Percentiles rank a stretch among this genome's conserved stretches.
These are phyloP conservation scores for Fusarium sp. DNA, from an alignment of 2,329 filamentous ascomycete genomes.

Conservation along the genomic window DNA sequence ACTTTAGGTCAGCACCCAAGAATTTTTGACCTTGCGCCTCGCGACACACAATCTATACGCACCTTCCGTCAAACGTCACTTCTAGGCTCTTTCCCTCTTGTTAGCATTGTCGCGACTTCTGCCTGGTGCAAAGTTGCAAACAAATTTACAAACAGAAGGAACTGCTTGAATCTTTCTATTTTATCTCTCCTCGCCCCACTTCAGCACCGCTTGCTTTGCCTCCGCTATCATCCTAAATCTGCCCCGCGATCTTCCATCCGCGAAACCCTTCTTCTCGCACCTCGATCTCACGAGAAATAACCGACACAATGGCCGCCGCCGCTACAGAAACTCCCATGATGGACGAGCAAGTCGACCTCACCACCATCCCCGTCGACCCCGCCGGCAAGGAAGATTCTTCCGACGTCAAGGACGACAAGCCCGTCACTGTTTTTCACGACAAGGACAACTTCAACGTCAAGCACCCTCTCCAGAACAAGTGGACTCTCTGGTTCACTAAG, in stretches of 20 bases:
- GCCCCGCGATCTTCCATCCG: conserved; percentile 46
- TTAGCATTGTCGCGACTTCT: conserved; percentile 43
- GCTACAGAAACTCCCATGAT: conserved; percentile 51
- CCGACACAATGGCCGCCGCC: conserved; percentile 51
- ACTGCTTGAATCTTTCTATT: conserved; percentile 45
- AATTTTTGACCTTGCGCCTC: conserved; percentile 43
- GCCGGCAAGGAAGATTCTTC: conserved; percentile 66
- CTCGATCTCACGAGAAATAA: conserved; percentile 20
- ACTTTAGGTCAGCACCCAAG: conserved; percentile 43
- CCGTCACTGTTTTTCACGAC: conserved; percentile 96
- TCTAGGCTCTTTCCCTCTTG: conserved; percentile 22
- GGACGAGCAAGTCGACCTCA: conserved; percentile 72
- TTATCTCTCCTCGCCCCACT: conserved; percentile 34
- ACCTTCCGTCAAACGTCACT: conserved; percentile 36
- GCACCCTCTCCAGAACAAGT: conserved; percentile 96
- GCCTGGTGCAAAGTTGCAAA: conserved; percentile 55
- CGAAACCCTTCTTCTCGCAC: conserved; percentile 25
- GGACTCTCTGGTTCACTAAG: conserved; percentile 99
- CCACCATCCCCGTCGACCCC: conserved; percentile 74
- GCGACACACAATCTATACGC: conserved; percentile 37
- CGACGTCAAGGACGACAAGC: conserved; percentile 66
- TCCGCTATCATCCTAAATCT: conserved; percentile 38
- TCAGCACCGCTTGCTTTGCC: conserved; percentile 35
- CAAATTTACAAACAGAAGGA: conserved; percentile 38
- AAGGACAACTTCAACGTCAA: conserved; percentile 99